Base-by-base conservation (phyloP, 805 yeast species). In the Myxozyma sirexii region DNA sequence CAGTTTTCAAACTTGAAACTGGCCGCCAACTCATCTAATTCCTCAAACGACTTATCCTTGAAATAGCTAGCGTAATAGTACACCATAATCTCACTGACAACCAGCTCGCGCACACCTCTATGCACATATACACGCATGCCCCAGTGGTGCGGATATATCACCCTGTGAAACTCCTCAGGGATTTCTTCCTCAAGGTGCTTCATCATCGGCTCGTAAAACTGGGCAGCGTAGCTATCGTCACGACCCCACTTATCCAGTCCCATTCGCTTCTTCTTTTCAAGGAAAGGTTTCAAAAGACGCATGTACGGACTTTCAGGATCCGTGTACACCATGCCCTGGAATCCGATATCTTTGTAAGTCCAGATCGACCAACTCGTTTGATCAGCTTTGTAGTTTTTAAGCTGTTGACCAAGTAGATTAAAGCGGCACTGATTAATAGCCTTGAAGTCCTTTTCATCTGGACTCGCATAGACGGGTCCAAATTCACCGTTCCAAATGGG, bases 401-500 rank as follows among this genome's bases (percentile, higher is more conserved):
- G 73, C 69, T 80, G 83, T 62, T 79, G 81, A 56, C 75, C 74
- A 65, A 80, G 73, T 29, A 80, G 76, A 23, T 72, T 64, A 67
- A 77, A 79, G 39, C 84, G 74, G 12, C 75, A 70, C 15, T 54
- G 62, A 66, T 80, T 80, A 50, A 73, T 67, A 78, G 82, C 15
- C 82, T 82, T 4, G 80, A 76, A 27, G 64, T 65, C 12, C 27
- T 39, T 73, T 79, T 4, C 81, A 81, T 56, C 83, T 71, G 12
- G 79, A 45, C 46, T 27, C 1, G 59, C 52, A 79, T 37, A 80
- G 82, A 57, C 54, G 12, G 7, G 83, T 82, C 35, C 84, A 82
- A 68, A 80, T 79, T 68, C 59, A 31, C 83, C 83, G 67, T 79
- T 79, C 84, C 84, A 80, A 19, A 80, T 82, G 1, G 84, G 82